Base-by-base conservation (phyloP, 768 basidiomycete species). In the Amyloporia xantha region DNA sequence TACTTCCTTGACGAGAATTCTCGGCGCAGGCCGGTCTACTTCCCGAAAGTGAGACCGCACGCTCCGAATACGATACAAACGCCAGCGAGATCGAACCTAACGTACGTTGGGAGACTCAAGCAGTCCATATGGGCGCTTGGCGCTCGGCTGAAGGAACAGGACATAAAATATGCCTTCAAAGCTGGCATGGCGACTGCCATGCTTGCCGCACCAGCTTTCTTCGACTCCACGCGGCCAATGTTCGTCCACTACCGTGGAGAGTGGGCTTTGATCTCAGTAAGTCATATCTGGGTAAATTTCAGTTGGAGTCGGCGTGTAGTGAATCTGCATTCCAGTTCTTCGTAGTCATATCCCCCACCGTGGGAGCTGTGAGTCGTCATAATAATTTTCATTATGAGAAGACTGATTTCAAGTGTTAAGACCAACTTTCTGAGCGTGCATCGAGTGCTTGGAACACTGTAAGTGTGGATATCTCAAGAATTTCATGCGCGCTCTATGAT, bases 211-310 rank as follows among this genome's bases (percentile, higher is more conserved):
- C 93, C 94, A 2, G 94, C 94, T 0, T 97, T 95, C 66, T 82
- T 89, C 51, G 86, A 88, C 46, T 53, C 65, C 15, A 93, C 88
- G 1, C 73, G 93, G 21, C 84, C 82, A 4, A 65, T 80, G 3
- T 97, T 96, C 59, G 71, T 89, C 37, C 77, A 82, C 41, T 92
- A 86, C 57, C 78, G 83, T 58, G 94, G 94, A 28, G 92, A 97
- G 68, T 99, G 95, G 95, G 92, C 92, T 1, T 69, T 99, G 60
- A 89, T 98, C 46, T 93, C 93, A 39, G 91, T 89, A 53, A 60
- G 78, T 70, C 24, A 7, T 10, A 17, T 19, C 9, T 17, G 20
- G 6, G 38, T 21, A 21, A n/a, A n/a, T n/a, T n/a, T n/a, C 17
- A 9, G 20, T 17, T 6, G 17, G 38, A 19, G 17, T 21, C 38